Evolutionary conservation across 305 asterid genomes (phyloP).

Genomic region (Euphrasia arctica): DNA sequence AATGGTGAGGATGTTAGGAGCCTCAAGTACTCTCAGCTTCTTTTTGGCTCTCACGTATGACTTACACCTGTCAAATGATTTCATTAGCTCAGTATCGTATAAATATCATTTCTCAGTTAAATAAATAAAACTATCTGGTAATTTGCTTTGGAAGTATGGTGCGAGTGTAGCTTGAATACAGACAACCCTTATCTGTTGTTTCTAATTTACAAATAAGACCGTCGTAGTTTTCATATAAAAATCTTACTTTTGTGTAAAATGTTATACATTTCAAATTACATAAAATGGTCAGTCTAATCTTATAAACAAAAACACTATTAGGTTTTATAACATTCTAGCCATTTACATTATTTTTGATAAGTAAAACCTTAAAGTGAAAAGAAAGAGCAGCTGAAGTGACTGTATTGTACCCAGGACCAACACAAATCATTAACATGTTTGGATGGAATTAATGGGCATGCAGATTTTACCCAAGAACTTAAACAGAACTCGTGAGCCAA

Average conservation of each 20-base stretch:
- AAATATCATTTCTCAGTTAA: constrained; percentile 8
- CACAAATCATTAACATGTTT: background rate
- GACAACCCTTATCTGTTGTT: background rate
- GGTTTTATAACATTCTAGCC: too few species aligned
- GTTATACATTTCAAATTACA: background rate
- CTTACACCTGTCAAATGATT: constrained; percentile 49
- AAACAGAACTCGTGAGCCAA: constrained; percentile 26
- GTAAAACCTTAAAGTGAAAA: background rate
- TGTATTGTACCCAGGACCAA: background rate
- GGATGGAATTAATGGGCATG: background rate
- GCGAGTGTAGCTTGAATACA: background rate
- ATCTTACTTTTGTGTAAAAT: background rate
- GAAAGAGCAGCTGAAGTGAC: too few species aligned
- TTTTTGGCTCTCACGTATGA: constrained; percentile 81
- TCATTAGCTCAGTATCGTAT: constrained; percentile 10
- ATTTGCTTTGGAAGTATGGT: background rate
- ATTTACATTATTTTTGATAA: too few species aligned
- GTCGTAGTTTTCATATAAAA: too few species aligned
- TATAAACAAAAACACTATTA: too few species aligned
- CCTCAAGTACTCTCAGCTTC: constrained; percentile 75
- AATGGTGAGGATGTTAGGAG: constrained; percentile 81
- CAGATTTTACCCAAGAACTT: constrained; percentile 7
- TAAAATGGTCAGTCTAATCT: too few species aligned
- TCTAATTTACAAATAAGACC: too few species aligned
- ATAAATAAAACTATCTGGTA: background rate